Conservation (phyloP, 1,139 yeast species). For the Pichia sp. region DNA sequence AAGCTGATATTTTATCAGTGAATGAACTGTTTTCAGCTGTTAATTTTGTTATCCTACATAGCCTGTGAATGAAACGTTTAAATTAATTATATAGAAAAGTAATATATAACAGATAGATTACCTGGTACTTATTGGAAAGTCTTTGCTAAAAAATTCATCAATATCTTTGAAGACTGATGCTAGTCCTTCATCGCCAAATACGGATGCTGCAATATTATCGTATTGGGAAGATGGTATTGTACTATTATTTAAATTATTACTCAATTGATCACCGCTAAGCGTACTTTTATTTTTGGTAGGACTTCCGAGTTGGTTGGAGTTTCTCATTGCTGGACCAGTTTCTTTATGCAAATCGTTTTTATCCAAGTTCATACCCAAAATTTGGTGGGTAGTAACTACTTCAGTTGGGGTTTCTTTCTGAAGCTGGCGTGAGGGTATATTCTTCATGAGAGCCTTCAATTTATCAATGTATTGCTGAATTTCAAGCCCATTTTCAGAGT, state of each 20-base stretch:
- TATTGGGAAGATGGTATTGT: background rate
- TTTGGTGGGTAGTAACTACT: constrained; percentile 2
- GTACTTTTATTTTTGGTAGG: background rate
- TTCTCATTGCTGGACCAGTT: background rate
- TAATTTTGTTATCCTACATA: too few species aligned
- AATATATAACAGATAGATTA: background rate
- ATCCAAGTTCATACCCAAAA: background rate
- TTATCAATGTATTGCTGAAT: constrained; percentile 4
- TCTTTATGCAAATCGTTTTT: background rate
- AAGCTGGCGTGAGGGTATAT: constrained; percentile 4
- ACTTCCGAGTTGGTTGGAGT: background rate
- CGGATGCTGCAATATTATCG: background rate
- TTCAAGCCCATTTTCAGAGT: background rate
- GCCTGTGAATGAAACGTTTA: background rate
- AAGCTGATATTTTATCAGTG: background rate
- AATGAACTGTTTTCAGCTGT: too few species aligned
- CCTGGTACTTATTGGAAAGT: background rate
- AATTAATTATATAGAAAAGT: background rate
- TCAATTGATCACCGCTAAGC: background rate
- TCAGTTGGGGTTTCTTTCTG: constrained; percentile 7
- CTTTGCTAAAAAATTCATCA: constrained; percentile 1
- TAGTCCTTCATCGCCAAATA: constrained; percentile 7
- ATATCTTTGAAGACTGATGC: constrained; percentile 8
- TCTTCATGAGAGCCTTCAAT: constrained; percentile 3
- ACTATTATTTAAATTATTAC: background rate